These are phyloP conservation scores for Apiotrichum porosum DNA, from an alignment of 1,284 basidiomycete genomes.

Conservation along the genomic window DNA sequence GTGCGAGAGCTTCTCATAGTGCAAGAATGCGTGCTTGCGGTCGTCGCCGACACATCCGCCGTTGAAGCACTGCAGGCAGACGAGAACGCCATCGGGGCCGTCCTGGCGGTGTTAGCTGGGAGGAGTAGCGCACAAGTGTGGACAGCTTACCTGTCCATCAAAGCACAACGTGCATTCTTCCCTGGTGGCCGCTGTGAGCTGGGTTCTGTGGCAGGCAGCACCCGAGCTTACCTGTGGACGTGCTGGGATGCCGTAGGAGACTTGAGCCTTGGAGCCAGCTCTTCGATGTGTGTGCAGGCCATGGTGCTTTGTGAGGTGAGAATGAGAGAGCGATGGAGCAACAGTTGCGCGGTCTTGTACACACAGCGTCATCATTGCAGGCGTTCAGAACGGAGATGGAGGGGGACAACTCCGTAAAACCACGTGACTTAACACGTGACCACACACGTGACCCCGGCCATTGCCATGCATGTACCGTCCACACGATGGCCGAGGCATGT, in stretches of 20 bases:
- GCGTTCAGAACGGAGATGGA: no score
- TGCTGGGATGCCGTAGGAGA: conserved; percentile 39
- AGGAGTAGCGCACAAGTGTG: no score
- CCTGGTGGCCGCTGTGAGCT: conserved; percentile 22
- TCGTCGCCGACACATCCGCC: conserved; percentile 67
- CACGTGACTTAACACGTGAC: no score
- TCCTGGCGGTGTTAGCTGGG: conserved; percentile 55
- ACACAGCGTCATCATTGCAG: no score
- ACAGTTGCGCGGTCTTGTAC: no score
- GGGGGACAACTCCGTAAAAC: no score
- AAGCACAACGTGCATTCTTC: conserved; percentile 77
- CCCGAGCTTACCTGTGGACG: conserved; percentile 42
- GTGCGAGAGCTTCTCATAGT: conserved; percentile 69
- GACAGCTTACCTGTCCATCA: conserved; percentile 72
- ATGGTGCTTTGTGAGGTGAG: no score
- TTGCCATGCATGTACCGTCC: no score
- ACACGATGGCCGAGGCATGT: no score
- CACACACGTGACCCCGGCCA: no score
- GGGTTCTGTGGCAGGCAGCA: no score
- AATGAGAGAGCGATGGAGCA: no score
- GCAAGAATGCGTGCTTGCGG: conserved; percentile 65
- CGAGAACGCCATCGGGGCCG: conserved; percentile 69
- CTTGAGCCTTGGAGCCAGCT: conserved; percentile 21
- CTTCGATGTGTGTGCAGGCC: conserved; percentile 35
- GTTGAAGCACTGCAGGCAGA: conserved; percentile 91